Evolutionary conservation across 2,329 filamentous ascomycete genomes (phyloP).

Genomic region (Fusarium sterilihyphosum): DNA sequence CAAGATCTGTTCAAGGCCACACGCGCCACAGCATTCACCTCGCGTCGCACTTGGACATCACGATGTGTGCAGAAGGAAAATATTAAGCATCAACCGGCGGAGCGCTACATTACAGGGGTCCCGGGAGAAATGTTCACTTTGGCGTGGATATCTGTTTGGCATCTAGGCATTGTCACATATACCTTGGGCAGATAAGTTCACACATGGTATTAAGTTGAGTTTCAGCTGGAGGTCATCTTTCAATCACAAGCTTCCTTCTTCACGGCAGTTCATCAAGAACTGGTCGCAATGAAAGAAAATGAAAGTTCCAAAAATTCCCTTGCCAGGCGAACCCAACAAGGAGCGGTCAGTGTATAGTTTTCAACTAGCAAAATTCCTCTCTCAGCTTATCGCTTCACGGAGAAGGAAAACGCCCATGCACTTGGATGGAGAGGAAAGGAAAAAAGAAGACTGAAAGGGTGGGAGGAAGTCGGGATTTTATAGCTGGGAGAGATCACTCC

Average conservation of each 20-base stretch:
- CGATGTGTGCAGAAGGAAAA: neutral
- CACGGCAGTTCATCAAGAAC: slow-evolving; percentile 49
- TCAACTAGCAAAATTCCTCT: slow-evolving; percentile 91
- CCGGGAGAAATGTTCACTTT: too few relatives aligned
- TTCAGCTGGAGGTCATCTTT: too few relatives aligned
- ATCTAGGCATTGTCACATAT: neutral
- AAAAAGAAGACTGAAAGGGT: slow-evolving; percentile 49
- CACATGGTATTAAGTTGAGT: fast-evolving
- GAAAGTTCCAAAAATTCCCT: slow-evolving; percentile 76
- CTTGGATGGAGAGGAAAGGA: slow-evolving; percentile 63
- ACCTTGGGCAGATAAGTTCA: neutral
- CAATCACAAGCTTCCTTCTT: slow-evolving; percentile 49
- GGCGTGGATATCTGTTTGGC: neutral
- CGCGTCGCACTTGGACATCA: neutral
- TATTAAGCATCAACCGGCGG: neutral
- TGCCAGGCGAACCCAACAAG: slow-evolving; percentile 71
- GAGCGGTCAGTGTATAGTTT: slow-evolving; percentile 82
- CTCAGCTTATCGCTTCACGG: slow-evolving; percentile 73
- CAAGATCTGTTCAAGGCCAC: neutral
- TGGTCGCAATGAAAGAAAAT: slow-evolving; percentile 55
- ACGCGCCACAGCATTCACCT: neutral
- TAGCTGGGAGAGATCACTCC: slow-evolving; percentile 39
- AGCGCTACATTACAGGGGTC: neutral
- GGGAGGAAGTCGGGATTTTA: slow-evolving; percentile 46
- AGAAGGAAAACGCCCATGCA: slow-evolving; percentile 74